Base-by-base conservation (phyloP, 106 monocot genomes). In the Allium cepa region DNA sequence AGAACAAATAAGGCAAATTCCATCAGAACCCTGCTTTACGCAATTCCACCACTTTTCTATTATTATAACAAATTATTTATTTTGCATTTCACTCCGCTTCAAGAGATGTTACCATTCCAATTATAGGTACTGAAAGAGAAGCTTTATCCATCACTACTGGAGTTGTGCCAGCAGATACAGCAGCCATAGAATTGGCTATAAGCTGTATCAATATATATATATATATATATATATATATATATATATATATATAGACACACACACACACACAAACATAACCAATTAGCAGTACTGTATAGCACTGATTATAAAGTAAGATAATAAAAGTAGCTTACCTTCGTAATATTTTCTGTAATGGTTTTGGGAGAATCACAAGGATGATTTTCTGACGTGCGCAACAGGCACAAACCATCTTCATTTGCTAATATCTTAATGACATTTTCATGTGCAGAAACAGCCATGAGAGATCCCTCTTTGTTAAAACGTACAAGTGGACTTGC, bases 361-460 rank as follows among this genome's bases (percentile, higher is more conserved):
- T 79, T 79, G 50, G 81, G 77, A 53, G 71, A 47, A 69, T 79
- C 78, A 64, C 69, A 83, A 65, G 74, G 67, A 46, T 78, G 79
- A 63, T 72, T 82, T 74, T 89, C 85, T 65, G 82, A 64, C 49
- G 79, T 66, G 11, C 77, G 82, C 36, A 88, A 66, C 27, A 82
- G 51, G 11, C 77, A 73, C 51, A 85, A 52, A 14, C 86, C 90
- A 68, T 91, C 90, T 68, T 83, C 65, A 84, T 87, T 91, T 68
- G 87, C 90, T 68, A 91, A 76, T 59, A 91, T 87, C 59, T 87
- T 91, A 36, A 91, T 87, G 18, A 79, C 81, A 77, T 84, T 84
- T 16, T 87, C 84, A 81, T 66, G 76, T 56, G 90, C 77, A 50
- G 90, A 87, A 69, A 91, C 79, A 14, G 90, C 90, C 62, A 91